Evolutionary conservation across 179 eudicot genomes (phyloP).

Genomic region (Amaranthus tricolor): DNA sequence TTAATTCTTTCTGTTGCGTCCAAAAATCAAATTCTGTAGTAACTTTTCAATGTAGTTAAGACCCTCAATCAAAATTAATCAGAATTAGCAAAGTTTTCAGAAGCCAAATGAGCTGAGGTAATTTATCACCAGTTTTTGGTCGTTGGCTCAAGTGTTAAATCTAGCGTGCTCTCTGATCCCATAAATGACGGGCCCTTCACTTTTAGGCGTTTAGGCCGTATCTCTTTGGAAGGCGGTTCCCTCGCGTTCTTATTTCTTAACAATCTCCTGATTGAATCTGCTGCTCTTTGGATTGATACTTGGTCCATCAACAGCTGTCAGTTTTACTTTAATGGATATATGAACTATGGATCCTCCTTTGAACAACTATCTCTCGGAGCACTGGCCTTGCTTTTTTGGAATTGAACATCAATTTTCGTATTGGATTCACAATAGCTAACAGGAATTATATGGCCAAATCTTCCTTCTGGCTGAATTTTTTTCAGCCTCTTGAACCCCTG

Average conservation of each 20-base stretch:
- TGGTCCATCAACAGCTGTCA: constrained; percentile 30
- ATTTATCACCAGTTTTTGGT: constrained; percentile 5
- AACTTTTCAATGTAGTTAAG: constrained; percentile 54
- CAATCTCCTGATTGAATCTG: constrained; percentile 30
- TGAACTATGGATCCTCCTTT: constrained; percentile 38
- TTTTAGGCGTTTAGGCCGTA: constrained; percentile 60
- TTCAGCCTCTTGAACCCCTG: constrained; percentile 75
- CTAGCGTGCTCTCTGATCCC: constrained; percentile 38
- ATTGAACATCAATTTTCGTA: constrained; percentile 19
- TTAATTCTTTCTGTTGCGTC: constrained; percentile 43
- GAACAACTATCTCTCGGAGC: constrained; percentile 28
- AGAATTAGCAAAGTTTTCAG: constrained; percentile 39
- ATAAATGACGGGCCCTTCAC: constrained; percentile 60
- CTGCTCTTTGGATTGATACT: constrained; percentile 26
- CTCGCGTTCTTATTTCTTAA: constrained; percentile 29
- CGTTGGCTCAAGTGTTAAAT: constrained; percentile 21
- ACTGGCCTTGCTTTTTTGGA: constrained; percentile 26
- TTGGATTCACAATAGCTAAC: constrained; percentile 22
- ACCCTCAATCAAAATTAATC: constrained; percentile 28
- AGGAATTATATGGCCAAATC: constrained; percentile 29
- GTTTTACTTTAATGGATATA: constrained; percentile 52
- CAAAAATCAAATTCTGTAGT: constrained; percentile 28
- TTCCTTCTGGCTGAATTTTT: constrained; percentile 49
- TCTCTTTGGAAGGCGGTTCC: constrained; percentile 39
- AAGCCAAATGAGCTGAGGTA: constrained; percentile 21